A percentile compares a stretch with the other conserved stretches of the same genome.
Evolutionary conservation across 1,139 yeast genomes (phyloP).

Genomic region (Nakaseomyces uthaithaninus): DNA sequence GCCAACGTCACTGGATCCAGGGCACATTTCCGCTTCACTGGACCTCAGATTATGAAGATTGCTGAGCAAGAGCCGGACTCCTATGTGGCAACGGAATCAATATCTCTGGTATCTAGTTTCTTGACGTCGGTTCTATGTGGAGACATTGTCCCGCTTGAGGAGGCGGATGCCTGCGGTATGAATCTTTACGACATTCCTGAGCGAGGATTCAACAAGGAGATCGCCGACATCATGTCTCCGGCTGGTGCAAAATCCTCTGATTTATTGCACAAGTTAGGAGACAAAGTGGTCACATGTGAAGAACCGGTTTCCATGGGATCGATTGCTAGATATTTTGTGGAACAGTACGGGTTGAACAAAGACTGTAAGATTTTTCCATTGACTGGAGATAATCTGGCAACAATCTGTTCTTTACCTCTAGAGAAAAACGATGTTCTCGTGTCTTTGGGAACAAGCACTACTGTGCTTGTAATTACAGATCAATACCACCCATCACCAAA

Average conservation of each 20-base stretch:
- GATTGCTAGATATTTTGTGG: constrained; percentile 51
- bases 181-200: constrained; percentile 63
- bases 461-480: constrained; percentile 73
- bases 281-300: constrained; percentile 24
- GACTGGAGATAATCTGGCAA: constrained; percentile 89
- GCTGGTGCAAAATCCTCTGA: neutral
- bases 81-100: constrained; percentile 50
- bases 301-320: constrained; percentile 36
- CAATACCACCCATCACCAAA: constrained; percentile 70
- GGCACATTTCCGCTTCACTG: constrained; percentile 87
- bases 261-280: constrained; percentile 20
- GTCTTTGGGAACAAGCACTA: constrained; percentile 85
- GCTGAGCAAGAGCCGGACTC: constrained; percentile 47
- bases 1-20: constrained; percentile 74
- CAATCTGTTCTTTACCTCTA: constrained; percentile 75
- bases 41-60: constrained; percentile 76
- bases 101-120: constrained; percentile 73
- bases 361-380: constrained; percentile 56
- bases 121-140: constrained; percentile 67
- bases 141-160: constrained; percentile 54
- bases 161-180: constrained; percentile 90
- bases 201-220: constrained; percentile 44
- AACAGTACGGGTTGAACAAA: constrained; percentile 52
- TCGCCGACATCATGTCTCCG: constrained; percentile 31
- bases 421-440: constrained; percentile 67